phyloP scores from a whole-genome alignment of 768 basidiomycete species.

The Candolleomyces efflorescens region DNA sequence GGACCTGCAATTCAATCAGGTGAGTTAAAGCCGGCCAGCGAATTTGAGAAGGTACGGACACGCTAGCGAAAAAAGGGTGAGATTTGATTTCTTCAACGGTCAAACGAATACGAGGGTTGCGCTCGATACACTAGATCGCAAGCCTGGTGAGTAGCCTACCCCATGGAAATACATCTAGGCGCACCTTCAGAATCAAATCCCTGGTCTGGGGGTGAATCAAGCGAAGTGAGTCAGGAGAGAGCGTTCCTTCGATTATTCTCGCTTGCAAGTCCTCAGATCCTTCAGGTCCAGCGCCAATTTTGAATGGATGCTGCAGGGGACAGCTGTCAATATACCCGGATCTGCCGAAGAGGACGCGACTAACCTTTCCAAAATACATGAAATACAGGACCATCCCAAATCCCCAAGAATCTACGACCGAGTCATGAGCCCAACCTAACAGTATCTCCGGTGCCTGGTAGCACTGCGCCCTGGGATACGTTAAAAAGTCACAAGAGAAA shows the following conservation, averaged over 20 bases:
- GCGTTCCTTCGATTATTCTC: conserved; percentile 27
- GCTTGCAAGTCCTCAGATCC: conserved; percentile 26
- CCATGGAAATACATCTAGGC: too few species aligned
- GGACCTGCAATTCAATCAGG: conserved; percentile 1
- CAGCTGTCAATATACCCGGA: neutral
- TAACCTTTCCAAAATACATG: conserved; percentile 45
- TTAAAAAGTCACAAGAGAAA: conserved; percentile 2
- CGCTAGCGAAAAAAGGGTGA: conserved; percentile 45
- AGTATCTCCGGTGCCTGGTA: conserved; percentile 52
- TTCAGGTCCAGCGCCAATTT: conserved; percentile 12
- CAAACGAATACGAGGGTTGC: conserved; percentile 47
- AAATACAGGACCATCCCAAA: conserved; percentile 51
- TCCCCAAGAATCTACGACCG: conserved; percentile 54
- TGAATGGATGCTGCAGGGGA: conserved; percentile 37
- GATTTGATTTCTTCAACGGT: conserved; percentile 35
- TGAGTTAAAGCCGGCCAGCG: conserved; percentile 9
- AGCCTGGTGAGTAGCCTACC: conserved; percentile 4
- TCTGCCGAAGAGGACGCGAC: conserved; percentile 3
- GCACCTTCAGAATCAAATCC: conserved; percentile 46
- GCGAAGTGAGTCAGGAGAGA: conserved; percentile 23
- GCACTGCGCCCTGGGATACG: conserved; percentile 1
- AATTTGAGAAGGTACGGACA: conserved; percentile 34
- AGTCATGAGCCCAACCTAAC: conserved; percentile 51
- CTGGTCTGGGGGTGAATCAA: conserved; percentile 27
- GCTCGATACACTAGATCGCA: conserved; percentile 46